Base-by-base conservation (phyloP, 1,284 basidiomycete species). In the Rhodotorula glutinis region DNA sequence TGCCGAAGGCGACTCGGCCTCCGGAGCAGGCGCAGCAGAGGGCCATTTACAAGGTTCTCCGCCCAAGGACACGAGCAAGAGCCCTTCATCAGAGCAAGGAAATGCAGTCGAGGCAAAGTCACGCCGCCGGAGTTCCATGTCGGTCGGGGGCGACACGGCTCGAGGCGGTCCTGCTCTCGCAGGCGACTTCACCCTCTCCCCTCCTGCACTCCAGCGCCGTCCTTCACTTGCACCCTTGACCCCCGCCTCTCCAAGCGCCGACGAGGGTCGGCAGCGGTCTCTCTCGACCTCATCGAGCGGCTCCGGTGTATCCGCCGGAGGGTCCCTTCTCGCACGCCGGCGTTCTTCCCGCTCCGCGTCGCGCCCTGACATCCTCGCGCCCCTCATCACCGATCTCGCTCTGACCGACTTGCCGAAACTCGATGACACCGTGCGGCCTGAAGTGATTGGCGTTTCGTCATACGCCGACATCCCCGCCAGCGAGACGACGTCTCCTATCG, bases 401-500 rank as follows among this genome's bases (percentile, higher is more conserved):
- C 54, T 65, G 23, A n/a, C 49, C 21, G 43, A 51, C 17, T 54
- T 65, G 59, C 54, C 57, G n/a, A 55, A 65, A 30, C 59, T 65
- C 54, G 64, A 65, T 55, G 64, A 65, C 43, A 61, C 59, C 19
- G 59, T 65, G 33, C 27, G 29, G 2, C 59, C 54, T 23, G 55
- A 57, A 3, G 64, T 65, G 27, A 61, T 65, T 11, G 64, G 64
- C 46, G 53, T 57, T 14, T 60, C 54, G 41, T 53, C 49, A 4
- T 54, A 65, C 38, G 64, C 64, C 21, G 49, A 51, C 41, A 65
- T 59, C n/a, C 64, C 64, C 7, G 53, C 56, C 41, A 59, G 47
- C 49, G 58, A 59, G 47, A 41, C 59, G 14, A 30, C n/a, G 23
- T 61, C 59, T n/a, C 64, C 64, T 1, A 55, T 55, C 19, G 51